Conservation (phyloP, 2,329 filamentous ascomycete species). For the Acephala macrosclerotiorum region DNA sequence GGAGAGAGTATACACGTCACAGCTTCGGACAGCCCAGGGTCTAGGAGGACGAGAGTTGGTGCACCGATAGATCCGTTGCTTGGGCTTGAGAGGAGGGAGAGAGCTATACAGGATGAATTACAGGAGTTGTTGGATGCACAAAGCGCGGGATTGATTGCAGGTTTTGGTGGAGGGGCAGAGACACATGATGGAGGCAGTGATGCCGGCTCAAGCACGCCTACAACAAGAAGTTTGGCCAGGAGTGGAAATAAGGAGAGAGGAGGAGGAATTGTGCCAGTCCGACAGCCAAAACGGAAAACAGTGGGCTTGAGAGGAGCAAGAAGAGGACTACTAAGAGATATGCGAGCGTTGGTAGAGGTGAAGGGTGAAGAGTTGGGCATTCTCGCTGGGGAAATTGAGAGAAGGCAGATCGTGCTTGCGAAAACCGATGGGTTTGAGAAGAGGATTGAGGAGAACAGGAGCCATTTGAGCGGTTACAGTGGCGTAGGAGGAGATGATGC, state of each 20-base stretch:
- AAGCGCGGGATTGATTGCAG: slow-evolving; percentile 52
- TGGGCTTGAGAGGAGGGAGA: slow-evolving; percentile 55
- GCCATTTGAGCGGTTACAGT: slow-evolving; percentile 60
- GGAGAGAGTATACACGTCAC: not conserved
- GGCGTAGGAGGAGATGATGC: slow-evolving; percentile 61
- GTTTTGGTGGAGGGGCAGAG: slow-evolving; percentile 37
- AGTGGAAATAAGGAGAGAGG: slow-evolving; percentile 26
- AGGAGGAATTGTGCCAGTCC: slow-evolving; percentile 62
- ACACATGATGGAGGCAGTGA: slow-evolving; percentile 49
- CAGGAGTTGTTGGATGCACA: slow-evolving; percentile 67
- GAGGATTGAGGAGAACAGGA: slow-evolving; percentile 47
- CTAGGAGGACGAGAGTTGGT: slow-evolving; percentile 26
- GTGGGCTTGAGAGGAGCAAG: slow-evolving; percentile 68
- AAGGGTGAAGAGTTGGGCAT: slow-evolving; percentile 73
- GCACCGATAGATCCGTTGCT: slow-evolving; percentile 44
- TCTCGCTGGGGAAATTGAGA: slow-evolving; percentile 62
- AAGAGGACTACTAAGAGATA: slow-evolving; percentile 68
- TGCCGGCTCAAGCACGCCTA: slow-evolving; percentile 43
- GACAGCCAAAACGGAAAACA: slow-evolving; percentile 60
- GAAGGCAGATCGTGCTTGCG: slow-evolving; percentile 63
- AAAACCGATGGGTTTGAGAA: slow-evolving; percentile 62
- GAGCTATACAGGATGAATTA: slow-evolving; percentile 62
- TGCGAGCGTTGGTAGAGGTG: slow-evolving; percentile 68
- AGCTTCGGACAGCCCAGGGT: slow-evolving; percentile 8
- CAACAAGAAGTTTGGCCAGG: slow-evolving; percentile 28